Conservation (phyloP, 2,329 filamentous ascomycete genomes). For the Talaromyces sp. region DNA sequence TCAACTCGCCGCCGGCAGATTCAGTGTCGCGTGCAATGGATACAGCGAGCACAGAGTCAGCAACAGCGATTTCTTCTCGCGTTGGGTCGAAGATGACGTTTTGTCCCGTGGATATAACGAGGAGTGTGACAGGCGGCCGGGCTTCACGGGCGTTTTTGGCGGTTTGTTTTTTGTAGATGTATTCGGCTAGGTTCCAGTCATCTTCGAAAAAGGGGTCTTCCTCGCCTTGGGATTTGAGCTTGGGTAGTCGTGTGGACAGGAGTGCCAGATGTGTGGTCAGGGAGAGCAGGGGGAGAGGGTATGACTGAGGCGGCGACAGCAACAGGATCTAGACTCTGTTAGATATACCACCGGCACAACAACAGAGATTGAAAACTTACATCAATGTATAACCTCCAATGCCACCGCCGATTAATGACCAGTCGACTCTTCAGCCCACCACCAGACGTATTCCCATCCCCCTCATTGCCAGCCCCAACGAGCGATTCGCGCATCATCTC, state of each 20-base stretch:
- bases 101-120: conserved; percentile 77
- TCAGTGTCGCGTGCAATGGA: conserved; percentile 53
- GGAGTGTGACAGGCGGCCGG: conserved; percentile 79
- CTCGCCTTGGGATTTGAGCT: conserved; percentile 79
- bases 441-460: conserved; percentile 61
- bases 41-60: conserved; percentile 80
- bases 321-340: conserved; percentile 67
- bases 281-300: conserved; percentile 86
- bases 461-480: conserved; percentile 60
- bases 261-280: conserved; percentile 91
- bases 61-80: conserved; percentile 86
- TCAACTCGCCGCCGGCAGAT: conserved; percentile 34
- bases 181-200: conserved; percentile 82
- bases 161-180: conserved; percentile 59
- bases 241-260: conserved; percentile 76
- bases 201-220: conserved; percentile 98
- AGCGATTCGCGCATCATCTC: conserved; percentile 86
- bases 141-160: conserved; percentile 22
- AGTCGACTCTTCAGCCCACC: conserved; percentile 62
- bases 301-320: conserved; percentile 86
- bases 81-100: conserved; percentile 94
- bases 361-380: conserved; percentile 51
- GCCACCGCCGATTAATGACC: conserved; percentile 84
- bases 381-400: conserved; percentile 95
- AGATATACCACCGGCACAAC: conserved; percentile 7